phyloP scores from a whole-genome alignment of 257 asterid species.

The Leonotis leonurus region DNA sequence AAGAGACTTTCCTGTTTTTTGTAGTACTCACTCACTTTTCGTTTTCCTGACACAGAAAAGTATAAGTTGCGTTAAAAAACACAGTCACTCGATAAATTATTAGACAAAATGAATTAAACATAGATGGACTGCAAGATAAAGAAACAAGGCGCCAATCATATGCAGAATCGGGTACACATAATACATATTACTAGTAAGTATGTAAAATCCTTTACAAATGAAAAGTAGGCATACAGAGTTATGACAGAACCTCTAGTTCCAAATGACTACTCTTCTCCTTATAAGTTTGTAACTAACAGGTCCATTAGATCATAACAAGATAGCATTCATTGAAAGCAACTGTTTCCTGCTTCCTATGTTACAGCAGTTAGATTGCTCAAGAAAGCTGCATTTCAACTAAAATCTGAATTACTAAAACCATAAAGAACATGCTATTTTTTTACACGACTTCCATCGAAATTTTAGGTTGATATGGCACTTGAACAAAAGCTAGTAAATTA shows the following conservation, averaged over 20 bases:
- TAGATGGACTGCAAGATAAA: not conserved
- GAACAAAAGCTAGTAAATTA: no score
- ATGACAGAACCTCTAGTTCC: not conserved
- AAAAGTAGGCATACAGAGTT: not conserved
- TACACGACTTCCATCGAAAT: not conserved
- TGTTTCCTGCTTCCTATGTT: no score
- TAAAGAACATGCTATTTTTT: not conserved
- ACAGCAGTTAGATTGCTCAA: not conserved
- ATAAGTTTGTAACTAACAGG: not conserved
- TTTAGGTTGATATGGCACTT: not conserved
- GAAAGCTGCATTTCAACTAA: not conserved
- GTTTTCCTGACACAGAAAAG: slow-evolving; percentile 39
- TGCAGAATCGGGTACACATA: not conserved
- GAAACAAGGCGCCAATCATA: not conserved
- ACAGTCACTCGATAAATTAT: not conserved
- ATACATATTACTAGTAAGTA: no score
- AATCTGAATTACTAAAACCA: not conserved
- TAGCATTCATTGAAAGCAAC: not conserved
- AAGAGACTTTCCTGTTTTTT: slow-evolving; percentile 72
- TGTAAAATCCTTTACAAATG: not conserved
- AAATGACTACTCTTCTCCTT: not conserved
- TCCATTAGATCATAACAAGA: not conserved
- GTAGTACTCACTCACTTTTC: slow-evolving; percentile 73
- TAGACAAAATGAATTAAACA: not conserved
- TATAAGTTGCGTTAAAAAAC: not conserved